These are phyloP conservation scores for Poterioochromonas sp. DNA, from an alignment of 352 stramenopile species.

Conservation along the genomic window DNA sequence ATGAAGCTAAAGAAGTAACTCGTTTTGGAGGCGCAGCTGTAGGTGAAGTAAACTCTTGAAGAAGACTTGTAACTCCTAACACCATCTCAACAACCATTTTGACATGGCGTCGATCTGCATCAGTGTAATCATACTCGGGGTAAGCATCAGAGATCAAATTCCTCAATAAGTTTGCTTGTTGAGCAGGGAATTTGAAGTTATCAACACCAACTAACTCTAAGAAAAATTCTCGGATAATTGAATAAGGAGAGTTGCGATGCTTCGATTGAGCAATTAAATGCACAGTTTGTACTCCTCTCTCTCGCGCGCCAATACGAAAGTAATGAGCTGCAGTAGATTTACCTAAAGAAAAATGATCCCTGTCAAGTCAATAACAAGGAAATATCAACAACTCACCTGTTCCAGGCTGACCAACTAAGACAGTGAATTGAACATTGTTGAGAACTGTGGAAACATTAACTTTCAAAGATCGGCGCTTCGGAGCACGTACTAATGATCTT, in stretches of 20 bases:
- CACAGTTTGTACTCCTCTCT: neutral
- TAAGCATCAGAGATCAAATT: neutral
- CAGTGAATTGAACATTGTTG: neutral
- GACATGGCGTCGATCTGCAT: neutral
- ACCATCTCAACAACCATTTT: neutral
- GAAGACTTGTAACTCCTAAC: neutral
- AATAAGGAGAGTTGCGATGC: neutral
- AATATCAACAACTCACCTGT: neutral
- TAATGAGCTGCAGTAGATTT: conserved; percentile 3
- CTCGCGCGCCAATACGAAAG: neutral
- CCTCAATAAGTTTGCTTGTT: neutral
- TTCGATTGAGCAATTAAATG: neutral
- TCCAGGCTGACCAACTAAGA: neutral
- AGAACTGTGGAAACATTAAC: neutral
- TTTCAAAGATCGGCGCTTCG: no score
- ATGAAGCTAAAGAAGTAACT: neutral
- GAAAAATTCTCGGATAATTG: neutral
- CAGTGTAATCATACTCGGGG: neutral
- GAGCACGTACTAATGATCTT: no score
- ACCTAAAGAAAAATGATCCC: neutral
- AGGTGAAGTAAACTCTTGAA: no score
- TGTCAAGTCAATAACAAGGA: neutral
- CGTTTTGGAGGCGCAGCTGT: no score
- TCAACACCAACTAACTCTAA: conserved; percentile 1
- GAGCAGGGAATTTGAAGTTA: neutral